Percentiles rank a stretch among this genome's conserved stretches.
Conservation (phyloP, 176 grass and related monocot genomes). For the Elaeis guineensis region DNA sequence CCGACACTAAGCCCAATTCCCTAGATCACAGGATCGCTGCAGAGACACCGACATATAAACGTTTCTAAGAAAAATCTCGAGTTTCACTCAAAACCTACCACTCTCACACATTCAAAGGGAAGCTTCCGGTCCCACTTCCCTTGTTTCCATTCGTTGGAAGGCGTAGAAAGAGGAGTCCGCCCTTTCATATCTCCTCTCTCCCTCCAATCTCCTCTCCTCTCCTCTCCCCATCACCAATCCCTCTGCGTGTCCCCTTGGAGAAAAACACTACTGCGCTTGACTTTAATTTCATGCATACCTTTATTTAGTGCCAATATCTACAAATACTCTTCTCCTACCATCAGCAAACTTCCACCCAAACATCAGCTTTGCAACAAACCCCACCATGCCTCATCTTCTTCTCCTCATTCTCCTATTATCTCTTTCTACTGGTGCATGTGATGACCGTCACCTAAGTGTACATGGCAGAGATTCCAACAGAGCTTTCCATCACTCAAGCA, state of each 20-base stretch:
- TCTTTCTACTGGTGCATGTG: neutral
- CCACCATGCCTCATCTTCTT: conserved; percentile 27
- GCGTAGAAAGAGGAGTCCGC: too few relatives aligned
- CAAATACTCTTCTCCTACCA: neutral
- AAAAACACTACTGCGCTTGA: conserved; percentile 1
- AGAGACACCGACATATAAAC: neutral
- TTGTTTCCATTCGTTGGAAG: neutral
- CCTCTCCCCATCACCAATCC: neutral
- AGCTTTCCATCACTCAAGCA: conserved; percentile 17
- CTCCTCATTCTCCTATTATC: conserved; percentile 3
- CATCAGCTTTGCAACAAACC: conserved; percentile 3
- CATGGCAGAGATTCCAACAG: conserved; percentile 20
- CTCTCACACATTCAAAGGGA: conserved; percentile 47
- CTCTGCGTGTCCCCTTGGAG: conserved; percentile 21
- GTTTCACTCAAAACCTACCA: conserved; percentile 23
- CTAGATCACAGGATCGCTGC: conserved; percentile 7
- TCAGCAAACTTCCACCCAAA: too few relatives aligned
- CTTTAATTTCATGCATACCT: conserved; percentile 12
- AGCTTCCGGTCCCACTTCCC: neutral
- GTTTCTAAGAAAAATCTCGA: conserved; percentile 29
- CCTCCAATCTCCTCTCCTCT: conserved; percentile 10
- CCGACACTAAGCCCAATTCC: conserved; percentile 5
- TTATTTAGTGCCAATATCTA: neutral
- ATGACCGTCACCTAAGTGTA: conserved; percentile 7
- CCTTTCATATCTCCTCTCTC: conserved; percentile 5